phyloP scores from a whole-genome alignment of 148 eudicot species.

The Vaccinium corymbosum region DNA sequence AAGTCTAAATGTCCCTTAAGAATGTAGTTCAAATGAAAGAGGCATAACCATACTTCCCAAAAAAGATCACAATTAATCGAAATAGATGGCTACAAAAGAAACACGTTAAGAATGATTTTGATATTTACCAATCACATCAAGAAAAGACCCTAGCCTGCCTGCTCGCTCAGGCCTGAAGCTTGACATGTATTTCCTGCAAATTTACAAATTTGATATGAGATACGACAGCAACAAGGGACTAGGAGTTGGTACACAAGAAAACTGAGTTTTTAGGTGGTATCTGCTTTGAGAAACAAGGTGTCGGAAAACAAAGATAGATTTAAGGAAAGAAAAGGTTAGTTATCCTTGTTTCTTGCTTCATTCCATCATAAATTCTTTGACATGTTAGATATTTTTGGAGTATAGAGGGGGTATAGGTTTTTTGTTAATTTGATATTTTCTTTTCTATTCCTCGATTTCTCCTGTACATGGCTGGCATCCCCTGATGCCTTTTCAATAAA shows the following conservation, averaged over 20 bases:
- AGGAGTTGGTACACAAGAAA: not conserved
- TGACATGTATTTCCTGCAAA: conserved; percentile 77
- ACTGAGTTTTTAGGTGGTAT: not conserved
- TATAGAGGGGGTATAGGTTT: no score
- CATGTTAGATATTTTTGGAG: no score
- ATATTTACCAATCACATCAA: conserved; percentile 61
- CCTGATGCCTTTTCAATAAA: no score
- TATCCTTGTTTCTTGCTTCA: not conserved
- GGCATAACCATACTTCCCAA: not conserved
- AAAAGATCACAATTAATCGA: not conserved
- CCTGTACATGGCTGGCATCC: no score
- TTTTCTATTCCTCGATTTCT: no score
- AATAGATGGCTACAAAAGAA: not conserved
- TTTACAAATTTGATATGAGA: not conserved
- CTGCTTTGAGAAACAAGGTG: not conserved
- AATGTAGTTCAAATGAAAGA: not conserved
- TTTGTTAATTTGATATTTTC: no score
- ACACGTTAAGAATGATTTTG: not conserved
- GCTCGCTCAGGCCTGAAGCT: conserved; percentile 71
- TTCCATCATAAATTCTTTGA: no score
- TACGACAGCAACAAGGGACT: not conserved
- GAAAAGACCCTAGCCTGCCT: conserved; percentile 57
- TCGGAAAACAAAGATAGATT: not conserved
- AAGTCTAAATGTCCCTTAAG: not conserved
- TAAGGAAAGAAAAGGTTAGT: not conserved